These are phyloP conservation scores for Teratosphaeria nubilosa DNA, from an alignment of 2,329 filamentous ascomycete genomes.

Conservation along the genomic window DNA sequence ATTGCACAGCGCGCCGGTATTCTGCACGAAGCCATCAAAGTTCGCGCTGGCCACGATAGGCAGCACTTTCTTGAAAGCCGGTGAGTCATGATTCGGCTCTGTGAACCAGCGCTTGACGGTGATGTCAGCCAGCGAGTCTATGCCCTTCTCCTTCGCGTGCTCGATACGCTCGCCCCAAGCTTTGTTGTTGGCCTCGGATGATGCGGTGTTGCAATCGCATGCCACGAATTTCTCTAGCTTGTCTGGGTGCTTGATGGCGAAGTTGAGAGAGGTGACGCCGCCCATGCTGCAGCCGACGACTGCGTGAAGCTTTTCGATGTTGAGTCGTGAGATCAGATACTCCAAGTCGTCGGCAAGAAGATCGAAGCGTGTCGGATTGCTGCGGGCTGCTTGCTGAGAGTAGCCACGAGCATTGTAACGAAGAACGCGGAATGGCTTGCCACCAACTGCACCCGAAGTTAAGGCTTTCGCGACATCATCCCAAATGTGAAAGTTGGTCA, in stretches of 20 bases:
- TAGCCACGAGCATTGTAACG: constrained; percentile 71
- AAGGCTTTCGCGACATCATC: constrained; percentile 60
- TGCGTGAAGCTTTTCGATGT: constrained; percentile 55
- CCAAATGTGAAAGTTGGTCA: constrained; percentile 74
- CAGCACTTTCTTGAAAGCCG: constrained; percentile 49
- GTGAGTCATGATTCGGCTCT: constrained; percentile 48
- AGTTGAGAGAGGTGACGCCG: constrained; percentile 66
- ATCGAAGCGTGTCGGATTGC: constrained; percentile 45
- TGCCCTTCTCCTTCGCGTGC: constrained; percentile 38
- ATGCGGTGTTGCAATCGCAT: constrained; percentile 68
- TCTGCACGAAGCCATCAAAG: constrained; percentile 57
- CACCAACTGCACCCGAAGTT: constrained; percentile 40
- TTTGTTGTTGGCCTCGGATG: constrained; percentile 62
- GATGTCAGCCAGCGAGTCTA: constrained; percentile 49
- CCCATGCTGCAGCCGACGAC: constrained; percentile 73
- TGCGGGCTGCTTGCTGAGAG: constrained; percentile 29
- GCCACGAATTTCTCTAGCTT: constrained; percentile 54
- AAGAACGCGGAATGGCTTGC: constrained; percentile 58
- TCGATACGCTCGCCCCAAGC: constrained; percentile 71
- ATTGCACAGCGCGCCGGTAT: constrained; percentile 60
- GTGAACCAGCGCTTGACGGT: constrained; percentile 73
- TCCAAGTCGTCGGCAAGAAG: constrained; percentile 59
- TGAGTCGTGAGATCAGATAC: constrained; percentile 56
- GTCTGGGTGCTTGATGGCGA: constrained; percentile 55
- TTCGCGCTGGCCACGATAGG: constrained; percentile 61